phyloP scores from a whole-genome alignment of 768 basidiomycete genomes.

The Mycena metata region DNA sequence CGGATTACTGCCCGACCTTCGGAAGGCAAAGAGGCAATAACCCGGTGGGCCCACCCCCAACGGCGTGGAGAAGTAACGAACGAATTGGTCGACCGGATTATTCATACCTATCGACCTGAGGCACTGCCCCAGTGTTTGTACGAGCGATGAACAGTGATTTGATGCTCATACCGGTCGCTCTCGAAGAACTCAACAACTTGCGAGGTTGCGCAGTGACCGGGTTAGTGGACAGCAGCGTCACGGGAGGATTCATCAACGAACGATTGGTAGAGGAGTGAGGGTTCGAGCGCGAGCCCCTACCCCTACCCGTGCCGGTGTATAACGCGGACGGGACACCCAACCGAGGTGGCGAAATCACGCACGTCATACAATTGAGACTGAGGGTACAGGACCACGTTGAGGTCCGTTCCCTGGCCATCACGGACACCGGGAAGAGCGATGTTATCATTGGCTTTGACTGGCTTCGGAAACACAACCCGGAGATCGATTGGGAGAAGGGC shows the following conservation, averaged over 20 bases:
- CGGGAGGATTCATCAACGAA: no score
- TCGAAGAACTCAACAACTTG: no score
- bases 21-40: not conserved
- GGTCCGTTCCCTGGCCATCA: no score
- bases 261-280: conserved; percentile 24
- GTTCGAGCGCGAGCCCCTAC: conserved; percentile 17
- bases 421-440: no score
- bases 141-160: conserved; percentile 33
- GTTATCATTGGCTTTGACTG: no score
- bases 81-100: not conserved
- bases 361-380: conserved; percentile 15
- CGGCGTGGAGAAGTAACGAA: not conserved
- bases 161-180: no score
- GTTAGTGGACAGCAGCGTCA: no score
- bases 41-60: not conserved
- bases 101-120: not conserved
- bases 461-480: no score
- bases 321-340: conserved; percentile 40
- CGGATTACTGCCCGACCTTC: not conserved
- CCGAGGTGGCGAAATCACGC: conserved; percentile 30
- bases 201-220: no score
- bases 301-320: conserved; percentile 35
- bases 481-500: no score
- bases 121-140: not conserved
- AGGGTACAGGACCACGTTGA: conserved; percentile 16